Conservation (phyloP, 1,139 yeast genomes). For the Blastobotrys capitulatus region DNA sequence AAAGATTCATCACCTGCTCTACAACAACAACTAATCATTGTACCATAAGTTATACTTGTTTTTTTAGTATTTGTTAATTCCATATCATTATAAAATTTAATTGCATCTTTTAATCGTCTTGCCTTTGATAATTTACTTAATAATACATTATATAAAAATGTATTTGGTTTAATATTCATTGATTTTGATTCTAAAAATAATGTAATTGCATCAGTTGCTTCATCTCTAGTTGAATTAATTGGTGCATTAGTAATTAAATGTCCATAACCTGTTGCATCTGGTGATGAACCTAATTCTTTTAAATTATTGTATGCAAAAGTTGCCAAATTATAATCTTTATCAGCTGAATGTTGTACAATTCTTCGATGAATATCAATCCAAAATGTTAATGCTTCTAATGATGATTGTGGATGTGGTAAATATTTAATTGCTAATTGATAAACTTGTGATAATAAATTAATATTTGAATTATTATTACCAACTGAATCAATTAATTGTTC, state of each 20-base stretch:
- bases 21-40: conserved; percentile 38
- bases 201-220: conserved; percentile 32
- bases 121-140: conserved; percentile 36
- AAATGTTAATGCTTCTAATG: conserved; percentile 25
- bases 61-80: conserved; percentile 26
- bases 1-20: conserved; percentile 34
- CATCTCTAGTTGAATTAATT: conserved; percentile 26
- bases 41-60: conserved; percentile 36
- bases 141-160: conserved; percentile 37
- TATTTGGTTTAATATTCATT: conserved; percentile 29
- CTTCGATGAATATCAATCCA: conserved; percentile 29
- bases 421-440: conserved; percentile 4
- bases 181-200: conserved; percentile 35
- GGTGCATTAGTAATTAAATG: conserved; percentile 30
- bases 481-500: conserved; percentile 23
- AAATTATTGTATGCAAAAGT: conserved; percentile 28
- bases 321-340: conserved; percentile 25
- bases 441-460: conserved; percentile 1
- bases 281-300: conserved; percentile 31
- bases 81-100: conserved; percentile 33
- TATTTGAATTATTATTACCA: conserved; percentile 8
- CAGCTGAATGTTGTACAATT: conserved; percentile 25
- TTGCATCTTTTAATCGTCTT: conserved; percentile 33
- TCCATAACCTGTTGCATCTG: conserved; percentile 37
- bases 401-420: conserved; percentile 26